Evolutionary conservation across 225 moss, liverwort and hornwort genomes (phyloP).

Genomic region (Asterella californica): DNA sequence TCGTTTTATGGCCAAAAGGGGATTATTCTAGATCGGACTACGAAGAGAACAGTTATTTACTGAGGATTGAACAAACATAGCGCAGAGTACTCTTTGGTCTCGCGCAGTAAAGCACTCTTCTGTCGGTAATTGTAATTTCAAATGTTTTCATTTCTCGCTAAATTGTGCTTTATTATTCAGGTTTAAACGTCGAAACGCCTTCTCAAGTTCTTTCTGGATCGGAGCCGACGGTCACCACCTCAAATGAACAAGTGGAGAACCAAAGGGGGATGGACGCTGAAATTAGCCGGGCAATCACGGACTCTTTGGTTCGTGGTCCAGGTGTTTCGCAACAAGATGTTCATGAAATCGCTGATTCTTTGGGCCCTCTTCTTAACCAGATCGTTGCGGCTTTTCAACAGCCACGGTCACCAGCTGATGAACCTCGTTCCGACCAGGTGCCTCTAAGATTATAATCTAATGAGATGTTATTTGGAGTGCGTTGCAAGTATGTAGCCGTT

Average conservation of each 20-base stretch:
- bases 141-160: neutral
- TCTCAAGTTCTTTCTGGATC: slow-evolving; percentile 5
- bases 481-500: neutral
- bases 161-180: neutral
- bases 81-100: too few species aligned
- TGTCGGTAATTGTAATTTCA: too few species aligned
- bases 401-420: slow-evolving; percentile 35
- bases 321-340: slow-evolving; percentile 43
- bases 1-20: too few species aligned
- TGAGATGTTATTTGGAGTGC: neutral
- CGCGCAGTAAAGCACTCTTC: too few species aligned
- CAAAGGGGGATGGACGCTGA: slow-evolving; percentile 12
- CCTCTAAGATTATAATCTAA: slow-evolving; percentile 3
- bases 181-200: neutral
- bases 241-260: slow-evolving; percentile 18
- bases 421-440: slow-evolving; percentile 51
- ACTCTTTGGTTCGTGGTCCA: slow-evolving; percentile 33
- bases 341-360: slow-evolving; percentile 51
- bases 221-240: slow-evolving; percentile 2
- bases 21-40: too few species aligned
- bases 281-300: slow-evolving; percentile 13
- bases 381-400: slow-evolving; percentile 67
- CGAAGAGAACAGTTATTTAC: too few species aligned
- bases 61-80: too few species aligned
- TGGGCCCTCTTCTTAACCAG: slow-evolving; percentile 86